Evolutionary conservation across 139 green algal species (phyloP).

Genomic region (Tetradesmus obliquus): DNA sequence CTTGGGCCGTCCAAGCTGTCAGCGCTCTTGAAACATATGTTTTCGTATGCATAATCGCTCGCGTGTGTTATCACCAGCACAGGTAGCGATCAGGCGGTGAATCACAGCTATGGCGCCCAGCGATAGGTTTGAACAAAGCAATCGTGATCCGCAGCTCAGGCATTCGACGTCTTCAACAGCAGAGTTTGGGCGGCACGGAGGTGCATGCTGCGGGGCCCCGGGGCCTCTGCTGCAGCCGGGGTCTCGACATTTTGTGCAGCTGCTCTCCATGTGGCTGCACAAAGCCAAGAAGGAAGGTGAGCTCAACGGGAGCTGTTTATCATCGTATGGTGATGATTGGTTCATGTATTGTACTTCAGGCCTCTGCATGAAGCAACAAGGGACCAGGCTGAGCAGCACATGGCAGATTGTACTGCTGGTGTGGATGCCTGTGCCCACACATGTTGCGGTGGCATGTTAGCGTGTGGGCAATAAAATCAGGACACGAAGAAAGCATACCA

Average conservation of each 20-base stretch:
- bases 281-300: background rate
- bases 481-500: too few relatives aligned
- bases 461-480: too few relatives aligned
- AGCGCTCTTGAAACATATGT: background rate
- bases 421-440: too few relatives aligned
- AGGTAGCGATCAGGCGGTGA: background rate
- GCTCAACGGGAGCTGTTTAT: background rate
- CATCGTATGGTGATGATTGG: too few relatives aligned
- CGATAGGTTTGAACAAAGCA: background rate
- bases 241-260: background rate
- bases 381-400: too few relatives aligned
- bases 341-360: too few relatives aligned
- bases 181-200: background rate
- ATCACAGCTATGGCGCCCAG: background rate
- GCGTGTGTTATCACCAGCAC: background rate
- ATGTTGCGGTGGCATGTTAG: too few relatives aligned
- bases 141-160: background rate
- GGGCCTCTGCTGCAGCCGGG: background rate
- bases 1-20: background rate
- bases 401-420: too few relatives aligned
- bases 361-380: too few relatives aligned
- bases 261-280: background rate
- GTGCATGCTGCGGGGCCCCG: background rate
- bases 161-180: background rate
- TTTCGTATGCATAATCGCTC: background rate